Base-by-base conservation (phyloP, 345 rosid species). In the Leavenworthia alabamica region DNA sequence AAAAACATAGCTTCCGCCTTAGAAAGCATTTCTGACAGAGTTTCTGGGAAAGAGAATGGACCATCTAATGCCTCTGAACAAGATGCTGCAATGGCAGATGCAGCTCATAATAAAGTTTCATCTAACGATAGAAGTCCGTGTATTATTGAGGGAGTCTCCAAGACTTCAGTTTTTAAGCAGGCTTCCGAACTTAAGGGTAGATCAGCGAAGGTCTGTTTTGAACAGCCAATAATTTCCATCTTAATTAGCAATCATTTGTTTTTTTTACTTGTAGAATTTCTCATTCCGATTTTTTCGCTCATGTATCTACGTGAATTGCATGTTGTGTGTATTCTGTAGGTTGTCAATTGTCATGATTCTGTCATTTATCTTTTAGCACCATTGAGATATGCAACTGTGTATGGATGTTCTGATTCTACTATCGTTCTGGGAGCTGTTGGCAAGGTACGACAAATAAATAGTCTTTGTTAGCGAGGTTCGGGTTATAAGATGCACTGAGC, bases 401-500 rank as follows among this genome's bases (percentile, higher is more conserved):
- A 94, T 73, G 97, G 97, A 73, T 88, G 96, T 78, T 94, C 99
- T 33, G 99, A 88, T 72, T 67, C 97, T 50, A 94, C 99, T 35
- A 83, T 94, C 53, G 78, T 94, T 76, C 85, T 94, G 68, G 99
- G 99, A 77, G 99, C 99, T 43, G 82, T 81, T 68, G 96, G 97
- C 77, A 94, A 94, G 96, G 99, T 94, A 77, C 7, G 31, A 3
- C 5, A 40, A 24, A 43, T 22, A 48, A 45, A 5, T 23, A 24
- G 44, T 57, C 12, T 29, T 35, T 47, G 24, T 40, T 42, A 50
- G 26, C 36, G 13, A 51, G 41, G 22, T 24, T 42, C 5, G 6
- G 31, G 29, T 33, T 42, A 19, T 24, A 13, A 48, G 16, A 50
- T 40, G 4, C 32, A 60, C 37, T 58, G 52, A 46, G 43, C 13